Base-by-base conservation (phyloP, 2,329 filamentous ascomycete genomes). In the Cryphonectria carpinicola region DNA sequence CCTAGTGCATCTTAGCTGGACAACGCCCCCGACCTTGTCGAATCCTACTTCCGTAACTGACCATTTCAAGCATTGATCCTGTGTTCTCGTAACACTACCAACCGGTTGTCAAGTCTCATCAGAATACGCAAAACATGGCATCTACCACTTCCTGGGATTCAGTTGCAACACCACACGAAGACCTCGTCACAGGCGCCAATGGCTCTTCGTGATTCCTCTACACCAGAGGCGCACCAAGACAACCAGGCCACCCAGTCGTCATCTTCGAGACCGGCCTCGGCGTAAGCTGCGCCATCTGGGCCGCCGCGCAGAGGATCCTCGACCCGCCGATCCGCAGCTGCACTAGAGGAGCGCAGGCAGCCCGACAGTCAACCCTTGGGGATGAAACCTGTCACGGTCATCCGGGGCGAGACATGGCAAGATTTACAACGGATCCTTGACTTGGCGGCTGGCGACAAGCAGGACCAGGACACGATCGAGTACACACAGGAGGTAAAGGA, bases 211-310 rank as follows among this genome's bases (percentile, higher is more conserved):
- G 46, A 22, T 64, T 41, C 61, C n/a, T 43, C 1, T 43, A n/a
- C 22, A 11, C 39, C 22, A 8, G n/a, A 28, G 61, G 61, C 61
- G 61, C 61, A 14, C 37, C 61, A 22, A 41, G n/a, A n/a, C 22
- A 46, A n/a, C 61, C 37, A 22, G 70, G 25, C 7, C 56, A 70
- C 7, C 70, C 67, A 3, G 67, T 72, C 25, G 67, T 70, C 19
- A 60, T 72, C 4, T 70, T 67, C 17, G 70, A 70, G 58, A 35
- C 25, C 11, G 64, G 70, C 22, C n/a, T 65, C 4, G 70, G 70
- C 11, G 68, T 61, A 7, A 70, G 63, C 58, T 65, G 67, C 37
- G 64, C 70, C 49, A 41, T 11, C 58, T 72, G 67, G 70, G 54
- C 35, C 13, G 62, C 58, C 13, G 49, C 58, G 28, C 67, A 66